Evolutionary conservation across 2,329 filamentous ascomycete genomes (phyloP).

Genomic region (Diplocarpon rosae): DNA sequence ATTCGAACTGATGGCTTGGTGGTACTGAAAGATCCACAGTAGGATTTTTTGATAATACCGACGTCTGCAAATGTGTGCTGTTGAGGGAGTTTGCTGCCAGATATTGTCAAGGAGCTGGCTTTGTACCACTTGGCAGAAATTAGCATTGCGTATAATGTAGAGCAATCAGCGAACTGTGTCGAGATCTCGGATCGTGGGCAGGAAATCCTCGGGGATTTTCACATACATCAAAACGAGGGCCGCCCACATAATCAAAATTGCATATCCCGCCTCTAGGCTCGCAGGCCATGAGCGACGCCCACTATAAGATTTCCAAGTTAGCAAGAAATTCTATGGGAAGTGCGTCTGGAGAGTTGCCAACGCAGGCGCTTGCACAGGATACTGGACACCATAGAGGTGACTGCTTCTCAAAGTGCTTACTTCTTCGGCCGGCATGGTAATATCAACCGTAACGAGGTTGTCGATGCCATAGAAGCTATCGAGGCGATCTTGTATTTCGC

Average conservation of each 20-base stretch:
- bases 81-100: not conserved
- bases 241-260: constrained; percentile 3
- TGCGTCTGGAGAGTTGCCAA: not conserved
- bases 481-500: constrained; percentile 1
- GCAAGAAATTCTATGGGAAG: not conserved
- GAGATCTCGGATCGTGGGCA: too few species aligned
- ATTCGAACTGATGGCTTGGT: constrained; percentile 3
- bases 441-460: constrained; percentile 1
- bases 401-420: too few species aligned
- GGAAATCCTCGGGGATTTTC: too few species aligned
- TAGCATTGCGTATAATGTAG: too few species aligned
- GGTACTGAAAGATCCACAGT: constrained; percentile 3
- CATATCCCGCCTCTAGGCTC: not conserved
- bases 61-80: not conserved
- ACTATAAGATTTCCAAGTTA: not conserved
- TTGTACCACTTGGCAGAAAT: not conserved
- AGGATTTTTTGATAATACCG: constrained; percentile 3
- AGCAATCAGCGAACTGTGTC: too few species aligned
- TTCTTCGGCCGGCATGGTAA: constrained; percentile 2
- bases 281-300: not conserved
- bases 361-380: too few species aligned
- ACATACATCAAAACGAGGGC: not conserved
- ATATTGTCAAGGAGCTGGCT: constrained; percentile 1
- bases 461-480: constrained; percentile 3
- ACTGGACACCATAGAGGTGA: not conserved